phyloP scores from a whole-genome alignment of 805 yeast genomes.

The Wickerhamomyces bovis region DNA sequence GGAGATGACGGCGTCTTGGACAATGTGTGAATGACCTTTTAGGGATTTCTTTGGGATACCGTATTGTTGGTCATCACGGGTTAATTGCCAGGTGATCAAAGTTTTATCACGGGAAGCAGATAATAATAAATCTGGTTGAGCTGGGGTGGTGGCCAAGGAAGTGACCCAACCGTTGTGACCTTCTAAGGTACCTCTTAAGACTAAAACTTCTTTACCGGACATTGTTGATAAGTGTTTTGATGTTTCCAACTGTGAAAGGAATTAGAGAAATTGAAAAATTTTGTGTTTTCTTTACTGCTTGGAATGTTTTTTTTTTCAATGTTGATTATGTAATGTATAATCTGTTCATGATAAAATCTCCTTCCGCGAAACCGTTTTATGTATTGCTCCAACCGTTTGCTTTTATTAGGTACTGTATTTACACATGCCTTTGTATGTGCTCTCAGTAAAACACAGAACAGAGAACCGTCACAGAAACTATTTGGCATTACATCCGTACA shows the following conservation, averaged over 20 bases:
- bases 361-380: neutral
- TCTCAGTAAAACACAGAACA: constrained; percentile 16
- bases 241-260: neutral
- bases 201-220: constrained; percentile 94
- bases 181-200: constrained; percentile 99
- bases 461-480: neutral
- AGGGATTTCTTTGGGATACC: constrained; percentile 98
- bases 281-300: neutral
- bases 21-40: constrained; percentile 98
- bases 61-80: constrained; percentile 93
- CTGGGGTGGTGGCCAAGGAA: constrained; percentile 94
- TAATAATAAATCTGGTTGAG: constrained; percentile 95
- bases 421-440: constrained; percentile 19
- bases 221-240: constrained; percentile 28
- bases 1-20: constrained; percentile 94
- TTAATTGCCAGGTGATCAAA: constrained; percentile 95
- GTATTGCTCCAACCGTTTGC: neutral
- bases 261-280: neutral
- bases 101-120: constrained; percentile 99
- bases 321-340: neutral
- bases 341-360: too few species aligned
- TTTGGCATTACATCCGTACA: constrained; percentile 1
- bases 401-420: constrained; percentile 21
- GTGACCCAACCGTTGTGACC: constrained; percentile 98
- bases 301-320: neutral